Percentiles rank a stretch among this genome's conserved stretches.
phyloP scores from a whole-genome alignment of 768 basidiomycete genomes.

The Termitomyces titanicus region DNA sequence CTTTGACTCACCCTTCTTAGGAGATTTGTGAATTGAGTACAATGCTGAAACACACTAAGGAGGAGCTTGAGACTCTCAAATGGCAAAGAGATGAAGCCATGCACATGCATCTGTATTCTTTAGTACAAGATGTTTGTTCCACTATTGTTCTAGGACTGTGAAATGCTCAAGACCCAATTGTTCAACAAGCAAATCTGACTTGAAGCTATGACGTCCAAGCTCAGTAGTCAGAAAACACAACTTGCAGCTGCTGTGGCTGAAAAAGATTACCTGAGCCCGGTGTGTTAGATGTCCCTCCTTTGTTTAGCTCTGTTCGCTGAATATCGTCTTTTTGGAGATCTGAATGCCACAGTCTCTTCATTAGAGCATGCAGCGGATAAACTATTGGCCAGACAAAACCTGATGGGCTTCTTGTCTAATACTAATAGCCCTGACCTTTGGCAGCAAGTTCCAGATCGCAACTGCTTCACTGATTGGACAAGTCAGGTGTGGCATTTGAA shows the following conservation, averaged over 20 bases:
- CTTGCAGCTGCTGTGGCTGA: neutral
- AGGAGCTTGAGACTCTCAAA: neutral
- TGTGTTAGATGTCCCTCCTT: neutral
- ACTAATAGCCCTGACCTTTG: too few relatives aligned
- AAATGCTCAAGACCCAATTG: neutral
- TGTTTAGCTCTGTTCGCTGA: neutral
- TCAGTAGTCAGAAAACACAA: neutral
- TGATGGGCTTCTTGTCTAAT: too few relatives aligned
- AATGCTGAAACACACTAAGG: neutral
- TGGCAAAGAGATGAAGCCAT: neutral
- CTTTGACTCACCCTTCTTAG: too few relatives aligned
- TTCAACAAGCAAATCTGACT: too few relatives aligned
- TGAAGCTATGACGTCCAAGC: too few relatives aligned
- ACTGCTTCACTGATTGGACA: too few relatives aligned
- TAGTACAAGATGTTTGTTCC: neutral
- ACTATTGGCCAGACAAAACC: too few relatives aligned
- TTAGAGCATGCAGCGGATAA: too few relatives aligned
- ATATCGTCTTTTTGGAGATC: too few relatives aligned
- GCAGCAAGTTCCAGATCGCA: too few relatives aligned
- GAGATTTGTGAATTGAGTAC: neutral
- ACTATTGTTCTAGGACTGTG: neutral
- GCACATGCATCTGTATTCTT: neutral
- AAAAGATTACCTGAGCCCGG: neutral
- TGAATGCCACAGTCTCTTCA: too few relatives aligned
- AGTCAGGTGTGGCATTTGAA: too few relatives aligned